Conservation (phyloP, 179 eudicot species). For the Camellia oleifera region DNA sequence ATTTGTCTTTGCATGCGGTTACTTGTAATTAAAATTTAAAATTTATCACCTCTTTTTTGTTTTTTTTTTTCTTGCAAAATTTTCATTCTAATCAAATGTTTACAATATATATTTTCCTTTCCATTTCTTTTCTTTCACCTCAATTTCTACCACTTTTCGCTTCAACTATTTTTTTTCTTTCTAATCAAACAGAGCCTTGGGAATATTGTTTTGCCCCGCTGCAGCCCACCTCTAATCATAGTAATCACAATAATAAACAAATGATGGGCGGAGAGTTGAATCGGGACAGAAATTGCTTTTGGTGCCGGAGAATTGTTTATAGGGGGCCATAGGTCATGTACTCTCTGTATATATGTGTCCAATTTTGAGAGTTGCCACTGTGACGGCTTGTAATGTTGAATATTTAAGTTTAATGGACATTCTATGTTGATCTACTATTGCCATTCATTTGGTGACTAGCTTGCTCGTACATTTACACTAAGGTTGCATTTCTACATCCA, state of each 20-base stretch:
- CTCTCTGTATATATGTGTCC: neutral
- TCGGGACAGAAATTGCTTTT: neutral
- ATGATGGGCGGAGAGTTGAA: neutral
- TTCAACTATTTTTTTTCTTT: too few species aligned
- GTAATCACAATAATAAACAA: neutral
- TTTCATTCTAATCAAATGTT: too few species aligned
- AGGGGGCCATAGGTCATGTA: neutral
- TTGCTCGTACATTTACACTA: neutral
- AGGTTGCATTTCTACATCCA: slow-evolving; percentile 1
- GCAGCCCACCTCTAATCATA: neutral
- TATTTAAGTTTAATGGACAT: neutral
- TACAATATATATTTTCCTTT: too few species aligned
- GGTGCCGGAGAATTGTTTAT: too few species aligned
- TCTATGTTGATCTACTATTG: neutral
- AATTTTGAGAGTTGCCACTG: neutral
- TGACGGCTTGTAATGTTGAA: neutral
- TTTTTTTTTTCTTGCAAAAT: too few species aligned
- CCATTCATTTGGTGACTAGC: too few species aligned
- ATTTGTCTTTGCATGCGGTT: too few species aligned
- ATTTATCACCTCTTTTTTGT: too few species aligned
- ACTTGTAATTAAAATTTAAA: too few species aligned
- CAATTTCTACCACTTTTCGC: too few species aligned
- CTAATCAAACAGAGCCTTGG: neutral
- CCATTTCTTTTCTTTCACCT: too few species aligned
- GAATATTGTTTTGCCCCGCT: neutral